phyloP scores from a whole-genome alignment of 2,329 filamentous ascomycete species.

The Penicillium sp. region DNA sequence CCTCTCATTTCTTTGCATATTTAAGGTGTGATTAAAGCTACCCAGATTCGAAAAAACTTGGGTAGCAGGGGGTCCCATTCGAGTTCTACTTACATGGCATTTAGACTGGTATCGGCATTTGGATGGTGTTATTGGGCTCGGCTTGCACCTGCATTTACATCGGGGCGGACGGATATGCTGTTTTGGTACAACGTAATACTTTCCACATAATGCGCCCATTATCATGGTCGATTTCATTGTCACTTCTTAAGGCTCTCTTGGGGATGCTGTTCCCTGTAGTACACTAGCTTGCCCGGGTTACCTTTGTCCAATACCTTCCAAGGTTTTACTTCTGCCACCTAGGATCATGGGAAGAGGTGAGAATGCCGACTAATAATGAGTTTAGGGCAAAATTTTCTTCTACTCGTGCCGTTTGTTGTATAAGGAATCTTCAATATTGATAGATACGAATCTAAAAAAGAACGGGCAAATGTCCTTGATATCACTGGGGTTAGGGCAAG shows the following conservation, averaged over 20 bases:
- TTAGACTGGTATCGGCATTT: background rate
- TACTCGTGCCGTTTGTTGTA: no score
- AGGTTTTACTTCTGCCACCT: no score
- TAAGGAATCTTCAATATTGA: no score
- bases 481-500: no score
- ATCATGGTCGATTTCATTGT: background rate
- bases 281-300: no score
- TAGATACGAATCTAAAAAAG: no score
- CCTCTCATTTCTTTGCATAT: background rate
- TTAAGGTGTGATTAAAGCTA: background rate
- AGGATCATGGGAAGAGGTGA: no score
- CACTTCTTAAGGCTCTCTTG: background rate
- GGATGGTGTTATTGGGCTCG: background rate
- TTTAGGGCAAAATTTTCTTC: no score
- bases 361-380: no score
- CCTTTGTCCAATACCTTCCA: no score
- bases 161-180: background rate
- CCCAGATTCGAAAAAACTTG: background rate
- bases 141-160: background rate
- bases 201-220: background rate
- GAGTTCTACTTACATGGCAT: constrained; percentile 1
- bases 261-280: no score
- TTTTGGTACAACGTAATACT: background rate
- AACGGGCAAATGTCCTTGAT: no score
- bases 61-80: background rate